A percentile compares a stretch with the other conserved stretches of the same genome.
Conservation (phyloP, 2,329 filamentous ascomycete genomes). For the Nannizzia gypsea region DNA sequence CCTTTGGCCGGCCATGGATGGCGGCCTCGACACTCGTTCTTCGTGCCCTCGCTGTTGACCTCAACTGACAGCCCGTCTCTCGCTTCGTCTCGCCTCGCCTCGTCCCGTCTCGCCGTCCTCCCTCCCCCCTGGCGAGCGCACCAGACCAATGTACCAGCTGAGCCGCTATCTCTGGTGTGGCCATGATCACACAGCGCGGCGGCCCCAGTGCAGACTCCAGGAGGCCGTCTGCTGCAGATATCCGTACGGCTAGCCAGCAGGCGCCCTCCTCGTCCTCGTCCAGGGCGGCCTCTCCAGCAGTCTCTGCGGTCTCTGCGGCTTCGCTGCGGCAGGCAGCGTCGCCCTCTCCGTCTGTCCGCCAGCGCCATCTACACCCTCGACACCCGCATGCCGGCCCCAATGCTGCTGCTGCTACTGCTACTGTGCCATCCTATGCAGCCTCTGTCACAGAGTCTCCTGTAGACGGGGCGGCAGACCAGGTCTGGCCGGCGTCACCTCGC, state of each 20-base stretch:
- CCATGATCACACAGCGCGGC: constrained; percentile 36
- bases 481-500: neutral
- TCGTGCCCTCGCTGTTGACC: neutral
- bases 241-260: constrained; percentile 16
- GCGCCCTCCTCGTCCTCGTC: neutral
- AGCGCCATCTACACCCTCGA: constrained; percentile 3
- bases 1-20: neutral
- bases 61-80: neutral
- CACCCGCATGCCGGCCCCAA: too few relatives aligned
- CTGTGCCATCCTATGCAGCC: neutral
- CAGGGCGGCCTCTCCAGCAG: too few relatives aligned
- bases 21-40: constrained; percentile 1
- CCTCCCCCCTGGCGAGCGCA: neutral
- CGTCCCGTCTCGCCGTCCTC: neutral
- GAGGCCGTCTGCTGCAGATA: constrained; percentile 15
- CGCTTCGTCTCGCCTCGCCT: neutral
- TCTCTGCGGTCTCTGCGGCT: neutral
- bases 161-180: constrained; percentile 19
- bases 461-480: neutral
- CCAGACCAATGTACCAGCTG: constrained; percentile 1
- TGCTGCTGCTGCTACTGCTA: too few relatives aligned
- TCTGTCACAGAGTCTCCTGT: constrained; percentile 8
- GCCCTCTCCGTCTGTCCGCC: constrained; percentile 1
- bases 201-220: constrained; percentile 21
- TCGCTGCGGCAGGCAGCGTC: neutral